Conservation (phyloP, 2,329 filamentous ascomycete genomes). For the Calcarisporium arbuscula region DNA sequence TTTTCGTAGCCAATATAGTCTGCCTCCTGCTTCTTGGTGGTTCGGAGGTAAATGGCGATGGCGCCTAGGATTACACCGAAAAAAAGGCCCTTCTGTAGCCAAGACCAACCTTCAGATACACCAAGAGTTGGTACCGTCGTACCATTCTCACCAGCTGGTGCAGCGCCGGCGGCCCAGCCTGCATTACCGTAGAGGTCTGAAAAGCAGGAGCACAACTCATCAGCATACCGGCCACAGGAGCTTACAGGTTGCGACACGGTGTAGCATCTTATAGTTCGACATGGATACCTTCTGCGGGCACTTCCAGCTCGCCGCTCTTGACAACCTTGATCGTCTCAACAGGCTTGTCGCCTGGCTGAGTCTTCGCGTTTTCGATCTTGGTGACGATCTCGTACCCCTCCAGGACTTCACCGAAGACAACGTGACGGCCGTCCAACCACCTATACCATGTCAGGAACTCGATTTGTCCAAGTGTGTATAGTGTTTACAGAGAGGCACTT, state of each 20-base stretch:
- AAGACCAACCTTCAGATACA: constrained; percentile 19
- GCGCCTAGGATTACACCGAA: constrained; percentile 42
- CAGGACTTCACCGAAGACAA: constrained; percentile 83
- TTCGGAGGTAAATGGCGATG: constrained; percentile 38
- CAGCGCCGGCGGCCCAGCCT: constrained; percentile 12
- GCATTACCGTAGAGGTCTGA: constrained; percentile 22
- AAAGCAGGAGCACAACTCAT: constrained; percentile 21
- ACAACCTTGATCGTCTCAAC: constrained; percentile 63
- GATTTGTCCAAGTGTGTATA: constrained; percentile 2
- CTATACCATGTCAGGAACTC: constrained; percentile 28
- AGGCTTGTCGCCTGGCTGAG: constrained; percentile 62
- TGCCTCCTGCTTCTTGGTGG: constrained; percentile 25
- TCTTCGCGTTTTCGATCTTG: constrained; percentile 68
- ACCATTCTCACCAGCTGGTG: constrained; percentile 7
- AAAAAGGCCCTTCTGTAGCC: constrained; percentile 44
- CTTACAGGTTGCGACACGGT: constrained; percentile 11
- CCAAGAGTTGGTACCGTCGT: constrained; percentile 1
- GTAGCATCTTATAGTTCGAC: constrained; percentile 63
- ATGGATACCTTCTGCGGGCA: constrained; percentile 88
- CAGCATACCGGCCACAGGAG: constrained; percentile 26
- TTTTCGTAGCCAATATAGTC: constrained; percentile 36
- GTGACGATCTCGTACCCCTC: constrained; percentile 78
- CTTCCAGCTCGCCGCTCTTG: constrained; percentile 78
- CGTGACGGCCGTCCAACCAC: constrained; percentile 79
- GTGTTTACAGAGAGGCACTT: constrained; percentile 23